Evolutionary conservation across 1,284 basidiomycete species (phyloP), one percentile per base, ranked within the genome.

Genomic region (Irpex sp.): DNA sequence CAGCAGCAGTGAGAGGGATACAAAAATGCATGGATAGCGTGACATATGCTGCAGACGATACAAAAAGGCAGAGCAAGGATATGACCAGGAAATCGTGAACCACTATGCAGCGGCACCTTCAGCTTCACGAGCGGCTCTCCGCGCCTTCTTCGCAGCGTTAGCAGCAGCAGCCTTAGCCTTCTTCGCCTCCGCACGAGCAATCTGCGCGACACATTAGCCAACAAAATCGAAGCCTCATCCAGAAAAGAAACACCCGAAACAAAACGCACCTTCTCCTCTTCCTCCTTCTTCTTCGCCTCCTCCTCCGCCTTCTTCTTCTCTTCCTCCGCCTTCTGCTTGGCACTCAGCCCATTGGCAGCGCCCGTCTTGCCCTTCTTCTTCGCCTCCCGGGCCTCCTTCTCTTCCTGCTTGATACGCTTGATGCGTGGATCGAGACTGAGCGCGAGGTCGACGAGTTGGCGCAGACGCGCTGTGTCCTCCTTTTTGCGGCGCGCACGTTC

Each of bases 401-500:
- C 97, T 72, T 97, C 89, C 68, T 94, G 90, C 78, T 97, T 97
- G 83, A 98, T 97, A 66, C 93, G 85, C 81, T 97, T 98, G 83
- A 99, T 98, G 66, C 97, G 93, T 35, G 97, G 97, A 76, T 99
- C 97, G 66, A 90, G 74, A 63, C 86, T 84, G 61, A 98, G 84
- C 7, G 94, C 88, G 63, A 90, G 81, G 80, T 99, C 97, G 57
- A 99, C 95, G 31, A 98, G 82, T 57, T 81, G 82, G 62, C 97
- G 90, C 47, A 98, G 77, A 70, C 96, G 92, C 2, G 94, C 91
- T 63, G 89, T 98, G 79, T 99, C 97, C 73, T 98, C 97, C 85
- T 98, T 98, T 85, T 99, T 99, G 77, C 95, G 85, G 62, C 94
- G 87, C 1, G 94, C 92, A 54, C 97, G 94, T 79, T 99, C 97